phyloP scores from a whole-genome alignment of 805 yeast genomes.

The Ogataea pini region DNA sequence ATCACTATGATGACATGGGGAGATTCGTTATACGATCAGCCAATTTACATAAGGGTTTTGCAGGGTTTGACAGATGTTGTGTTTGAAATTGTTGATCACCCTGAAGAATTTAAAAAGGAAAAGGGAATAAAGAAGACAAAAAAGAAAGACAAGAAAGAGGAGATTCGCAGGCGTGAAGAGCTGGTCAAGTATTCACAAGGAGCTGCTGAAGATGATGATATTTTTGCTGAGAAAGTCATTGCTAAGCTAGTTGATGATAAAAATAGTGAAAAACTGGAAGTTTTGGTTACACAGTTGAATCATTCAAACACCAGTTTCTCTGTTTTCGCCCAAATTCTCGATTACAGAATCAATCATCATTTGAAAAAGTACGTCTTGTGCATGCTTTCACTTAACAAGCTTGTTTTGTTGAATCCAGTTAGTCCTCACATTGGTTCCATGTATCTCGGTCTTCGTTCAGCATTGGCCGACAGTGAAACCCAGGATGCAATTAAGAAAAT shows the following conservation, averaged over 20 bases:
- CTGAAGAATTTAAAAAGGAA: conserved; percentile 20
- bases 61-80: conserved; percentile 62
- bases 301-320: conserved; percentile 43
- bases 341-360: conserved; percentile 40
- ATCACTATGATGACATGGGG: conserved; percentile 80
- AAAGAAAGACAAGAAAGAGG: conserved; percentile 60
- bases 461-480: conserved; percentile 12
- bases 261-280: conserved; percentile 42
- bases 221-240: conserved; percentile 50
- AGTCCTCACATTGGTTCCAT: conserved; percentile 25
- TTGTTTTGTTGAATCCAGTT: conserved; percentile 17
- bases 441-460: conserved; percentile 19
- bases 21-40: conserved; percentile 66
- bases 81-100: conserved; percentile 40
- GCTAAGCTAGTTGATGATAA: conserved; percentile 30
- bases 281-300: conserved; percentile 38
- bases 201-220: conserved; percentile 50
- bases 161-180: conserved; percentile 54
- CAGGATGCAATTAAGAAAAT: conserved; percentile 30
- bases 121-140: conserved; percentile 31
- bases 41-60: conserved; percentile 70
- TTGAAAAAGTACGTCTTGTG: conserved; percentile 46
- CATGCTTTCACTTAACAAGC: conserved; percentile 44
- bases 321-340: conserved; percentile 17
- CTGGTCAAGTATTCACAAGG: conserved; percentile 46